Conservation (phyloP, 2,329 filamentous ascomycete genomes). For the Botrytis porri region DNA sequence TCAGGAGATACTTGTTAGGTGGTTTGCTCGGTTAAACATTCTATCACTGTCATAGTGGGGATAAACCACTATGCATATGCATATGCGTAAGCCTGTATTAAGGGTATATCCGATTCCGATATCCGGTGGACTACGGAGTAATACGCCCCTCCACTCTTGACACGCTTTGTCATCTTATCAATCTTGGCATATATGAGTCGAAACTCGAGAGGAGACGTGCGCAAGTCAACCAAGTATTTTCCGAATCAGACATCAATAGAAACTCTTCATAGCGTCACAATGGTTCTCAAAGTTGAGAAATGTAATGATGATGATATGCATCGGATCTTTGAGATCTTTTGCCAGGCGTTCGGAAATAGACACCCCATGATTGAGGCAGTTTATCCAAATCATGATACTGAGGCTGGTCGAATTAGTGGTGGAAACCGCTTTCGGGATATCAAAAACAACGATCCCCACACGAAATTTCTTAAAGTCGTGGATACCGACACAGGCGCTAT, state of each 20-base stretch:
- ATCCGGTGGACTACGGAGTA: neutral
- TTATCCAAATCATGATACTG: conserved; percentile 11
- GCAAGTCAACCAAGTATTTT: neutral
- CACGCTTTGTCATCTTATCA: neutral
- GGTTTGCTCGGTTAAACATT: neutral
- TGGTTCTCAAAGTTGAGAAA: conserved; percentile 15
- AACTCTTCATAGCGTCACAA: neutral
- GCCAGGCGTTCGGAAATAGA: conserved; percentile 2
- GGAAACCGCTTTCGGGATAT: conserved; percentile 3
- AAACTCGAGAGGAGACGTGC: neutral
- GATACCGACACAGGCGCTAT: conserved; percentile 7
- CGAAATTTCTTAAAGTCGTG: conserved; percentile 3
- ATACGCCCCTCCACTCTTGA: neutral
- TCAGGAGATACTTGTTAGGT: neutral
- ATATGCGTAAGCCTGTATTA: neutral
- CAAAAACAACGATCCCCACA: conserved; percentile 1
- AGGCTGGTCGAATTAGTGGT: neutral
- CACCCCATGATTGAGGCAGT: conserved; percentile 9
- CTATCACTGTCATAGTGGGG: neutral
- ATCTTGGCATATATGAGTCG: conserved; percentile 3
- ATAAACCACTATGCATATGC: neutral
- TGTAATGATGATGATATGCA: conserved; percentile 17
- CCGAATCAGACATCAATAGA: neutral
- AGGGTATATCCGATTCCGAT: neutral
- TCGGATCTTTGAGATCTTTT: conserved; percentile 11